Evolutionary conservation across 2,329 filamentous ascomycete species (phyloP).

Genomic region (Pseudocercospora cruenta): DNA sequence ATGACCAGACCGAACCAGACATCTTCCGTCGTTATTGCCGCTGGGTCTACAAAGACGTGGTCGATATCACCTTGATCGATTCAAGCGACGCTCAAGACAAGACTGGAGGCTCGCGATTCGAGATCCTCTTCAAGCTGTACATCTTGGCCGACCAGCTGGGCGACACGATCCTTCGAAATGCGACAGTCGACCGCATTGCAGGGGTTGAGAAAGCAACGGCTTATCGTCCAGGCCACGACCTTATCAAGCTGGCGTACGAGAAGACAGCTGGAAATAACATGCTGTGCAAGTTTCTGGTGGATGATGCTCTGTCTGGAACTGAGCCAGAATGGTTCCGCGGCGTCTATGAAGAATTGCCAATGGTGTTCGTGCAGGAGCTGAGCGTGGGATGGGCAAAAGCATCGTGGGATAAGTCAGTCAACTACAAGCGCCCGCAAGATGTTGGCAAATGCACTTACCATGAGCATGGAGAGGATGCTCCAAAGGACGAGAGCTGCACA

Average conservation of each 20-base stretch:
- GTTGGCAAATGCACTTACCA: conserved; percentile 14
- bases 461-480: conserved; percentile 20
- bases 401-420: background rate
- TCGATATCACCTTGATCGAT: background rate
- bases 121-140: conserved; percentile 12
- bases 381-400: conserved; percentile 14
- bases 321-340: background rate
- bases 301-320: background rate
- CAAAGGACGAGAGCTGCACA: background rate
- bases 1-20: background rate
- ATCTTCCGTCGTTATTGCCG: background rate
- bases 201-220: background rate
- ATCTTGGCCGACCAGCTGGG: conserved; percentile 13
- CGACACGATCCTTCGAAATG: conserved; percentile 16
- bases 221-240: background rate
- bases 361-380: background rate
- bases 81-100: background rate
- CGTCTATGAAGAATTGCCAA: background rate
- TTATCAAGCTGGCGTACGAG: conserved; percentile 4
- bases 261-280: background rate
- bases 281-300: background rate
- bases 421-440: background rate
- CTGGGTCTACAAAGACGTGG: background rate
- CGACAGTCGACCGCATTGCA: conserved; percentile 13
- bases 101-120: background rate